Percentiles rank a stretch among this genome's conserved stretches.
Conservation (phyloP, 2,329 filamentous ascomycete species). For the Pseudocercospora macadamiae region DNA sequence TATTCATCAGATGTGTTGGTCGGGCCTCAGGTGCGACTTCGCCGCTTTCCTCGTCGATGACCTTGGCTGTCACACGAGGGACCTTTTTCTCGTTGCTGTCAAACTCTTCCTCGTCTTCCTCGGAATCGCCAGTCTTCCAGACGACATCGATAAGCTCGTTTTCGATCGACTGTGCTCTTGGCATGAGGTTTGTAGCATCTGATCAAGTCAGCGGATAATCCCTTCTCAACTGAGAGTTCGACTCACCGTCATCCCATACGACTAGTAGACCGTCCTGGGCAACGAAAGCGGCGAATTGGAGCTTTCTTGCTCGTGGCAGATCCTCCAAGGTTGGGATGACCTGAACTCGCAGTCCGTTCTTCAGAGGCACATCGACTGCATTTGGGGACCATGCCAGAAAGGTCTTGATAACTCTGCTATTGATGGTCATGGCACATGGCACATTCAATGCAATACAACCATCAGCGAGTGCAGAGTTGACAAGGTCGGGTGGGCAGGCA, state of each 20-base stretch:
- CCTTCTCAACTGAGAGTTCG: neutral
- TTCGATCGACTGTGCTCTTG: conserved; percentile 72
- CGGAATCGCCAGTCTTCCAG: conserved; percentile 63
- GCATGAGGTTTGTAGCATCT: conserved; percentile 68
- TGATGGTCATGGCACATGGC: conserved; percentile 80
- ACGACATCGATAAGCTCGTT: conserved; percentile 76
- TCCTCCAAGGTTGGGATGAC: conserved; percentile 73
- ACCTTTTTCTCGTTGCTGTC: conserved; percentile 50
- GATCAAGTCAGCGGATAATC: neutral
- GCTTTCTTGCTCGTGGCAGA: conserved; percentile 70
- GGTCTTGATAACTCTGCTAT: conserved; percentile 76
- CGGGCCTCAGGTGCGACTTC: conserved; percentile 66
- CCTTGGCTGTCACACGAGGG: conserved; percentile 51
- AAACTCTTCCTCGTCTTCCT: conserved; percentile 58
- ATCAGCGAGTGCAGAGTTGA: conserved; percentile 63
- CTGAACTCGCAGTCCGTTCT: conserved; percentile 76
- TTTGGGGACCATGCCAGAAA: conserved; percentile 74
- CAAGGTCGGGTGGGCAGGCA: conserved; percentile 69
- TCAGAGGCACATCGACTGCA: conserved; percentile 73
- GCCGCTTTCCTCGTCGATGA: conserved; percentile 73
- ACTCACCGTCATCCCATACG: conserved; percentile 73
- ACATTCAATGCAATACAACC: conserved; percentile 72
- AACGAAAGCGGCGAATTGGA: conserved; percentile 80
- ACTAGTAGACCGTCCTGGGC: conserved; percentile 70
- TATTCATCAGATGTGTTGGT: conserved; percentile 70